These are phyloP conservation scores for Tanacetum coccineum DNA, from an alignment of 129 eudicot species.

Conservation along the genomic window DNA sequence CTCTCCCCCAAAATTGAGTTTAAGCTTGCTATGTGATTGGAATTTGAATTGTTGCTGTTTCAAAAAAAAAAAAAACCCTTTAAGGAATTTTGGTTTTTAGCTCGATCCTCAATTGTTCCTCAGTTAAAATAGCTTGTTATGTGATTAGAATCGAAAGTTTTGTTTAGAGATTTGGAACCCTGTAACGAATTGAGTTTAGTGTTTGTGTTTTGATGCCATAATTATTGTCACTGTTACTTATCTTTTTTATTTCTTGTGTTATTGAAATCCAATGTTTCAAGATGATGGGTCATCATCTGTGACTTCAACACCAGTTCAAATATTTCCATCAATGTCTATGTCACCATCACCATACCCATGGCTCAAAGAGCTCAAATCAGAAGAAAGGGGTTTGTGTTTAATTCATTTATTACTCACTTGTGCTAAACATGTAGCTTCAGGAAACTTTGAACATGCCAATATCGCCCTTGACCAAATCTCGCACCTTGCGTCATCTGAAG, in stretches of 20 bases:
- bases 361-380: conserved; percentile 96
- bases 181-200: no score
- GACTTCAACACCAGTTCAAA: conserved; percentile 79
- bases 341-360: conserved; percentile 70
- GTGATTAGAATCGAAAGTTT: background rate
- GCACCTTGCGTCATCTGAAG: conserved; percentile 87
- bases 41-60: conserved; percentile 38
- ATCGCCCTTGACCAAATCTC: conserved; percentile 93
- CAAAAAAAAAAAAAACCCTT: conserved; percentile 49
- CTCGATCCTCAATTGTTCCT: background rate
- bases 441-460: conserved; percentile 89
- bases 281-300: conserved; percentile 92
- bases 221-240: background rate
- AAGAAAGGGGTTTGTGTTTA: conserved; percentile 83
- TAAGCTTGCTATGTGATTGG: background rate
- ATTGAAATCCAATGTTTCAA: conserved; percentile 64
- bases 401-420: conserved; percentile 84
- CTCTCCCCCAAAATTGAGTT: background rate
- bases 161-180: background rate
- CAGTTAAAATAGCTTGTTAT: background rate
- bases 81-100: conserved; percentile 21
- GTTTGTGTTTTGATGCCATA: no score
- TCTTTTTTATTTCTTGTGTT: no score
- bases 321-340: conserved; percentile 59
- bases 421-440: conserved; percentile 85